Evolutionary conservation across 805 yeast genomes (phyloP).

Genomic region (Zygoascus tannicola): DNA sequence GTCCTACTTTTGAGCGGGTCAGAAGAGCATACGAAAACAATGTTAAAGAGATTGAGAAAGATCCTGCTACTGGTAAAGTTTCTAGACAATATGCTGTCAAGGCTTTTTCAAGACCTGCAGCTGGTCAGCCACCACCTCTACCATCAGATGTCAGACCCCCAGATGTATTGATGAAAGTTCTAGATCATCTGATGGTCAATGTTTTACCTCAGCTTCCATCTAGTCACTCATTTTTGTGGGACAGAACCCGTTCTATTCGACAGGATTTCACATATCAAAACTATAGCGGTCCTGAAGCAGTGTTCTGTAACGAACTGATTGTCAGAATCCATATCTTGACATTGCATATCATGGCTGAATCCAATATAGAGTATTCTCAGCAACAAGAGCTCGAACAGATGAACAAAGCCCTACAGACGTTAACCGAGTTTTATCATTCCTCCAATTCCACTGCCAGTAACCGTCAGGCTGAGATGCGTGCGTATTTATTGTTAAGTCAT

Average conservation of each 20-base stretch:
- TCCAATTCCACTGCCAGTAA: conserved; percentile 21
- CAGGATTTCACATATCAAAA: conserved; percentile 97
- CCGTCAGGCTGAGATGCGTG: conserved; percentile 90
- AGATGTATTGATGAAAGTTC: conserved; percentile 50
- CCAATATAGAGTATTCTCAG: conserved; percentile 64
- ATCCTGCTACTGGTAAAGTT: conserved; percentile 48
- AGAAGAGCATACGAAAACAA: conserved; percentile 82
- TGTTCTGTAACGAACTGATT: conserved; percentile 84
- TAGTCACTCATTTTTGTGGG: conserved; percentile 90
- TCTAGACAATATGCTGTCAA: conserved; percentile 61
- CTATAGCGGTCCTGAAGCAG: conserved; percentile 85
- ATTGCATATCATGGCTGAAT: conserved; percentile 76
- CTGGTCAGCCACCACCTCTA: conserved; percentile 95
- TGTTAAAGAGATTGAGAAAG: conserved; percentile 68
- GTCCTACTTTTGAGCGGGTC: conserved; percentile 87
- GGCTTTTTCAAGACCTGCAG: conserved; percentile 93
- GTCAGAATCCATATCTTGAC: conserved; percentile 79
- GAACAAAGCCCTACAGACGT: conserved; percentile 80
- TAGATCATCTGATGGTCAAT: conserved; percentile 61
- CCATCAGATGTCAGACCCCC: conserved; percentile 99
- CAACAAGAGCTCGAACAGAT: conserved; percentile 95
- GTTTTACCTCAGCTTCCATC: conserved; percentile 64
- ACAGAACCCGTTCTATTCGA: conserved; percentile 89
- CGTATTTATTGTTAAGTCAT: conserved; percentile 74
- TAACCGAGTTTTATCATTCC: conserved; percentile 62